These are phyloP conservation scores for Emmonsia crescens DNA, from an alignment of 2,329 filamentous ascomycete genomes.

Conservation along the genomic window DNA sequence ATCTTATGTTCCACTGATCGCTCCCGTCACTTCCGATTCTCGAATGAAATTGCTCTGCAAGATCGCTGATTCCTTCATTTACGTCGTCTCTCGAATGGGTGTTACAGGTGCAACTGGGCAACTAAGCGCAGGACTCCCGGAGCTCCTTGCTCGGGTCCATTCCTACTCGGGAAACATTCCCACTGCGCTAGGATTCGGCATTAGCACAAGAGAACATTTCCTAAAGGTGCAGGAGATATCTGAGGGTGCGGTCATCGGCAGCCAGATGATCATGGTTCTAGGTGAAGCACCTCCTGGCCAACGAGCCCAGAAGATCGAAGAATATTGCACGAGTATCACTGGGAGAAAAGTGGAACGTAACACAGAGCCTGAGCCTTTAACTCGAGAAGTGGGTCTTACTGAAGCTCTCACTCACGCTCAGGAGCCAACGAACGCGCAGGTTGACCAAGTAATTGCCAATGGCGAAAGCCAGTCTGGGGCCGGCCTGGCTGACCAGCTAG, in stretches of 20 bases:
- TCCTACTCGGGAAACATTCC: slow-evolving; percentile 84
- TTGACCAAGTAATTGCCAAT: slow-evolving; percentile 40
- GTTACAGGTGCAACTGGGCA: slow-evolving; percentile 84
- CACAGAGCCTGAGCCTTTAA: slow-evolving; percentile 35
- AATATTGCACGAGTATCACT: slow-evolving; percentile 71
- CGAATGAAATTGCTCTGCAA: slow-evolving; percentile 94
- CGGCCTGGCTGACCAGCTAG: slow-evolving; percentile 70
- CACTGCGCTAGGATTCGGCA: slow-evolving; percentile 87
- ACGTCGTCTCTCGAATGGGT: slow-evolving; percentile 94
- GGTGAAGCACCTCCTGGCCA: slow-evolving; percentile 56
- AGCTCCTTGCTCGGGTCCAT: slow-evolving; percentile 75
- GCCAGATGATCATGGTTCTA: slow-evolving; percentile 80
- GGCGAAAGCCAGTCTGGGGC: slow-evolving; percentile 46
- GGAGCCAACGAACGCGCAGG: slow-evolving; percentile 39
- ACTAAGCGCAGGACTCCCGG: slow-evolving; percentile 69
- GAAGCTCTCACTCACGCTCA: slow-evolving; percentile 55
- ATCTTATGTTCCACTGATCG: slow-evolving; percentile 94
- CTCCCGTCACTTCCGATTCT: slow-evolving; percentile 79
- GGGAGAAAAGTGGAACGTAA: slow-evolving; percentile 42
- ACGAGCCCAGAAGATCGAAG: slow-evolving; percentile 62
- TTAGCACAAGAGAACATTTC: slow-evolving; percentile 93
- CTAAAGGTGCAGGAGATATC: slow-evolving; percentile 70
- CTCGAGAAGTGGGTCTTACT: slow-evolving; percentile 58
- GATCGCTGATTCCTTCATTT: slow-evolving; percentile 97
- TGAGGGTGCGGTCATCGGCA: slow-evolving; percentile 93